Base-by-base conservation (phyloP, 2,329 filamentous ascomycete genomes). In the Chrysosporium keratinophilum region DNA sequence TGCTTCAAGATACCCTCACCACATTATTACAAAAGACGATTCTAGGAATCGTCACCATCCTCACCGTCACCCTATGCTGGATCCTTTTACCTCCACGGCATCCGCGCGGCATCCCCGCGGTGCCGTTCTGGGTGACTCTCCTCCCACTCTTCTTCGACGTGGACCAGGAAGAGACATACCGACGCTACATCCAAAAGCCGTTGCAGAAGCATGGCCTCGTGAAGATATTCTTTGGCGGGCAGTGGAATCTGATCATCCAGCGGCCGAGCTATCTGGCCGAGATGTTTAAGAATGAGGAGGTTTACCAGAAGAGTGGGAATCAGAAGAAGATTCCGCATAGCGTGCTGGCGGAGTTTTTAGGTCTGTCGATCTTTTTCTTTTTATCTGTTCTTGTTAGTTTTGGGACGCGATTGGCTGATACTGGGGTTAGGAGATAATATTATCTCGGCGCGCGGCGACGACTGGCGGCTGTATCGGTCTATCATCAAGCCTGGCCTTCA, bases 221-320 rank as follows among this genome's bases (percentile, higher is more conserved):
- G 17, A 71, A 75, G 54, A 63, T 77, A 23, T 78, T 74, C 64
- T 76, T 76, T 37, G 74, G 69, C 1, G 73, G 72, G 0, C 69
- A 68, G 40, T 78, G 76, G 76, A 76, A 74, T 47, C 64, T 78
- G 2, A 62, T 78, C 12, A 70, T 76, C 0, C 71, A 71, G 44
- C 68, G 68, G 5, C 74, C 75, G 1, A 59, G 67, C 0, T 74
- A 72, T 54, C 57, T 78, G 2, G 66, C 67, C 2, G 70, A 76
- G 43, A 62, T 68, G 56, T 66, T 68, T 35, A 64, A 63, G 12
- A 62, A 67, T 42, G 65, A 67, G 42, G 54, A 65, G 5, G 40
- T 62, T 3, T 66, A 64, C 48, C 58, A 60, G 12, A 74, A 71
- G 59, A 67, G 65, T 14, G 71, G 71, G 2, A 73, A 70, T 53